Conservation (phyloP, 1,284 basidiomycete species). For the Cutaneotrichosporon sp. region DNA sequence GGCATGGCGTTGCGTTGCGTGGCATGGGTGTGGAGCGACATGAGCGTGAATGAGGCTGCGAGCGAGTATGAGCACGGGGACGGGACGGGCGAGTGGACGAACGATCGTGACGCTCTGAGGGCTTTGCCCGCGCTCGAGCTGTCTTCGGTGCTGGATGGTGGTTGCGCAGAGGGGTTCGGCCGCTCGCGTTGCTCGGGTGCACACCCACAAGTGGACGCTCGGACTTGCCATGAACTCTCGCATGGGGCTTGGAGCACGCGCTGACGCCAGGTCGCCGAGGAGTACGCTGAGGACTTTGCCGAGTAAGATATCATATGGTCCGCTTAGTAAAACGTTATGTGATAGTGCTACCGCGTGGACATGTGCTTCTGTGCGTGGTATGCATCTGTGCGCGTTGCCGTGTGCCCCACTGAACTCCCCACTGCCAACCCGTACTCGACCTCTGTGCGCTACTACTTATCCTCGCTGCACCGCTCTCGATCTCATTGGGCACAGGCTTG, state of each 20-base stretch:
- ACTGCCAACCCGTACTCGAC: not conserved
- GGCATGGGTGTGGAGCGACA: not conserved
- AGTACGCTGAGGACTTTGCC: constrained; percentile 25
- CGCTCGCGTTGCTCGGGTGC: not conserved
- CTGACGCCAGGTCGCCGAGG: constrained; percentile 16
- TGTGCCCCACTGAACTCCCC: not conserved
- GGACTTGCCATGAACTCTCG: not conserved
- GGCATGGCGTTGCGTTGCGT: not conserved
- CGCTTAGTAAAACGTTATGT: constrained; percentile 10
- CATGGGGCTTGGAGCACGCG: too few species aligned
- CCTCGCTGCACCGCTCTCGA: not conserved
- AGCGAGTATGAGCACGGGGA: not conserved
- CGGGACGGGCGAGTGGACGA: not conserved
- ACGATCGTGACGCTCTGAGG: not conserved
- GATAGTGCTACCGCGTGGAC: constrained; percentile 1
- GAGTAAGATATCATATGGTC: constrained; percentile 14
- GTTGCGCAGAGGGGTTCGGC: not conserved
- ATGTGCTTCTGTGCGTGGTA: not conserved
- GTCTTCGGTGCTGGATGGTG: not conserved
- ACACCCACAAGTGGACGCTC: constrained; percentile 1
- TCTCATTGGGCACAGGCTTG: too few species aligned
- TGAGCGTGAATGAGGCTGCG: not conserved
- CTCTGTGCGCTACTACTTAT: too few species aligned
- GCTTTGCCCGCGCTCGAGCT: not conserved
- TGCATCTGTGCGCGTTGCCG: too few species aligned